Percentiles rank a stretch among this genome's conserved stretches.
Evolutionary conservation across 2,329 filamentous ascomycete genomes (phyloP).

Genomic region (Colletotrichum sp.): DNA sequence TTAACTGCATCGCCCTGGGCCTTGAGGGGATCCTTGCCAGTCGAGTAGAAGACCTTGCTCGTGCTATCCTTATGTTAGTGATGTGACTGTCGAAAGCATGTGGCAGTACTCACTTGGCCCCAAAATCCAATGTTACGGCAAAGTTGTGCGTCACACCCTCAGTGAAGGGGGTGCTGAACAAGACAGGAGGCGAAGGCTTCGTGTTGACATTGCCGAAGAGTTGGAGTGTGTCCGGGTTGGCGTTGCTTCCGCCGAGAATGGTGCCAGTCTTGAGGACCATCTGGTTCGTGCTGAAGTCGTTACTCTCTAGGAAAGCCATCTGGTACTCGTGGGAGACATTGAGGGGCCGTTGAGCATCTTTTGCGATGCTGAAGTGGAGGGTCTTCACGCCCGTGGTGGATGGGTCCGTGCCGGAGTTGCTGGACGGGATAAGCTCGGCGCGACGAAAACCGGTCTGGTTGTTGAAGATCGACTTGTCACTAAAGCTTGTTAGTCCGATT

Average conservation of each 20-base stretch:
- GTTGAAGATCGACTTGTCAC: slow-evolving; percentile 65
- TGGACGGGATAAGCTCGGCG: slow-evolving; percentile 57
- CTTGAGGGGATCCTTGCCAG: slow-evolving; percentile 46
- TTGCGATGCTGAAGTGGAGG: slow-evolving; percentile 64
- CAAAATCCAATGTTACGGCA: slow-evolving; percentile 62
- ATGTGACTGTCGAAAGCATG: not conserved
- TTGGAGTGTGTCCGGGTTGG: slow-evolving; percentile 45
- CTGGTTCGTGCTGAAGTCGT: slow-evolving; percentile 54
- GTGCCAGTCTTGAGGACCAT: slow-evolving; percentile 61
- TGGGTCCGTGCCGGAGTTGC: slow-evolving; percentile 54
- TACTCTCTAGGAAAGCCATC: slow-evolving; percentile 54
- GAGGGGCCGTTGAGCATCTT: slow-evolving; percentile 54
- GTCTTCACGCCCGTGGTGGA: slow-evolving; percentile 62
- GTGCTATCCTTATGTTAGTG: slow-evolving; percentile 41
- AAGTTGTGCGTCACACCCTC: slow-evolving; percentile 65
- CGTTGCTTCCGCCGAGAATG: slow-evolving; percentile 42
- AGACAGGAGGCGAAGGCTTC: slow-evolving; percentile 34
- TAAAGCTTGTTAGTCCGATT: slow-evolving; percentile 18
- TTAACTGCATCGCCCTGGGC: slow-evolving; percentile 48
- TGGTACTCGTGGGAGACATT: slow-evolving; percentile 68
- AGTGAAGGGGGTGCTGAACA: slow-evolving; percentile 57
- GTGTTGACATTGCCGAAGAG: slow-evolving; percentile 53
- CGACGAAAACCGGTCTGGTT: slow-evolving; percentile 65
- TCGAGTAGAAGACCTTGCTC: slow-evolving; percentile 62
- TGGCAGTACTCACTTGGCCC: slow-evolving; percentile 48